Evolutionary conservation across 257 asterid genomes (phyloP).

Genomic region (Rhazya stricta): DNA sequence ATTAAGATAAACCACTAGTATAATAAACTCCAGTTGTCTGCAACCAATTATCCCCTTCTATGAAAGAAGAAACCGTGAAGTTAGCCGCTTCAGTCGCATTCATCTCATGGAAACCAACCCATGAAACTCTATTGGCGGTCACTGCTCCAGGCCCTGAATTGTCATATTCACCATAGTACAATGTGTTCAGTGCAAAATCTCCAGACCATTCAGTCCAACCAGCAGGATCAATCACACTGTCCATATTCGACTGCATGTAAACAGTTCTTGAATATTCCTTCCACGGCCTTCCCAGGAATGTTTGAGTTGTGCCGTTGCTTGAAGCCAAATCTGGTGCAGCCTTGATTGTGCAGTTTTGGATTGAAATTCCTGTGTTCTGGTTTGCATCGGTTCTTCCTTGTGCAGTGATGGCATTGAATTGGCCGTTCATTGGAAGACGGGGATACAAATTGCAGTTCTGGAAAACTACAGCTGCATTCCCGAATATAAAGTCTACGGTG

Average conservation of each 20-base stretch:
- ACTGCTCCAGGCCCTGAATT: conserved; percentile 56
- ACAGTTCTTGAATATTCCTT: conserved; percentile 59
- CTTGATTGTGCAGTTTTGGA: conserved; percentile 46
- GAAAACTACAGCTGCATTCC: conserved; percentile 55
- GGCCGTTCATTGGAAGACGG: conserved; percentile 44
- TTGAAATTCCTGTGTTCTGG: conserved; percentile 68
- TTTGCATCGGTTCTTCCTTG: conserved; percentile 64
- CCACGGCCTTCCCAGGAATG: conserved; percentile 76
- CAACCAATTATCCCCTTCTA: conserved; percentile 56
- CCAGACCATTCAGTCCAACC: conserved; percentile 65
- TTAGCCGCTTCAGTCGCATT: conserved; percentile 37
- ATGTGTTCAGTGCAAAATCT: conserved; percentile 48
- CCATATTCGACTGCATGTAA: conserved; percentile 49
- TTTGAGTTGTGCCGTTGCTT: conserved; percentile 13
- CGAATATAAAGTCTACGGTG: conserved; percentile 71
- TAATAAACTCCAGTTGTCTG: conserved; percentile 43
- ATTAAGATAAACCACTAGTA: conserved; percentile 33
- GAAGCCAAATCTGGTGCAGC: conserved; percentile 44
- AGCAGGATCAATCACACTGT: conserved; percentile 31
- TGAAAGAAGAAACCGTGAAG: conserved; percentile 49
- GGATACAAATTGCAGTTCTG: conserved; percentile 56
- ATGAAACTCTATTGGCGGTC: conserved; percentile 40
- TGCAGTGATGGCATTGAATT: conserved; percentile 66
- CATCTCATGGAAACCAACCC: conserved; percentile 54
- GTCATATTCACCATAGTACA: conserved; percentile 54